A percentile compares a stretch with the other conserved stretches of the same genome.
phyloP scores from a whole-genome alignment of 306 rosid genomes.

The Sechiopsis laciniata region DNA sequence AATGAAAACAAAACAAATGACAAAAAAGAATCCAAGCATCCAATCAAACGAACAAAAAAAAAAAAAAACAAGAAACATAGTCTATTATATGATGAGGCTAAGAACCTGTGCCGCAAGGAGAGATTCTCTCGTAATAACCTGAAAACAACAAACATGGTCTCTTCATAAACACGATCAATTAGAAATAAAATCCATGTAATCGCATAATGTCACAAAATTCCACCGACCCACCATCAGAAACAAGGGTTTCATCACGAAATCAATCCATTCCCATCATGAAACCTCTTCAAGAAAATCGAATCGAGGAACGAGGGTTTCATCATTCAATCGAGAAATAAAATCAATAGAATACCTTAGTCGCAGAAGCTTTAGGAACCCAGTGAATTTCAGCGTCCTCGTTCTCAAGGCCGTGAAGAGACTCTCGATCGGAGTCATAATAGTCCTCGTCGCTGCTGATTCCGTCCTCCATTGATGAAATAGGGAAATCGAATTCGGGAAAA shows the following conservation, averaged over 20 bases:
- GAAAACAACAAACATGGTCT: slow-evolving; percentile 25
- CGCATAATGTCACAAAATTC: not conserved
- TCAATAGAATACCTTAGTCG: slow-evolving; percentile 49
- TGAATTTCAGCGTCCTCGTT: slow-evolving; percentile 47
- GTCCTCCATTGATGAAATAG: slow-evolving; percentile 43
- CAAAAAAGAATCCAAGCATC: not conserved
- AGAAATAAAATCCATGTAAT: not conserved
- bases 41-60: not conserved
- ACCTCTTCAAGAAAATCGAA: no score
- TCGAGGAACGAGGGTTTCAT: not conserved
- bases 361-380: slow-evolving; percentile 45
- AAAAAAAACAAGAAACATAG: not conserved
- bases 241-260: not conserved
- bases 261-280: not conserved
- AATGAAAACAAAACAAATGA: slow-evolving; percentile 23
- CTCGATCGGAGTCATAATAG: slow-evolving; percentile 58
- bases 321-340: not conserved
- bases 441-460: slow-evolving; percentile 54
- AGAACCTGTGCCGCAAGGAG: slow-evolving; percentile 74
- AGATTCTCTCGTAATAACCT: slow-evolving; percentile 79
- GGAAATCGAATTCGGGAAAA: not conserved
- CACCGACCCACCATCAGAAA: slow-evolving; percentile 12
- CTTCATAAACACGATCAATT: slow-evolving; percentile 19
- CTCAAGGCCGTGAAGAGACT: slow-evolving; percentile 42
- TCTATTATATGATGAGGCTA: not conserved